A percentile compares a stretch with the other conserved stretches of the same genome.
These are phyloP conservation scores for Ophiostoma sp. DNA, from an alignment of 2,329 filamentous ascomycete species.

Conservation along the genomic window DNA sequence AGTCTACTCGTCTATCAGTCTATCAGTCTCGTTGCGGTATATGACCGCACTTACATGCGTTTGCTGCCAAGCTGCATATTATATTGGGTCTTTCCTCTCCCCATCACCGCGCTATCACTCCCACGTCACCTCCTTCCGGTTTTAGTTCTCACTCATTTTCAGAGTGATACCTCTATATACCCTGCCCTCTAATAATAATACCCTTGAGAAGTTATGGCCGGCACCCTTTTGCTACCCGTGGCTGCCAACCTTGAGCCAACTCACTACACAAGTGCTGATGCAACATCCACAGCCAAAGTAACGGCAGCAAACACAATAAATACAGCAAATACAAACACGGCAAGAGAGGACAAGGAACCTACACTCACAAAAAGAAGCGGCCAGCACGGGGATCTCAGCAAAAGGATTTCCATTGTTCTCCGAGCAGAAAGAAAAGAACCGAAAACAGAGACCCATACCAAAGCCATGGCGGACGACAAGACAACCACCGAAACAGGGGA, in stretches of 20 bases:
- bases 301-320: background rate
- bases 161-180: too few species aligned
- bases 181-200: background rate
- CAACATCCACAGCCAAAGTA: background rate
- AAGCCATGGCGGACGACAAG: background rate
- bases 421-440: background rate
- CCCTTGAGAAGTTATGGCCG: background rate
- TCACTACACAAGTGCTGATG: slow-evolving; percentile 8
- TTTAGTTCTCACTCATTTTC: background rate
- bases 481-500: background rate
- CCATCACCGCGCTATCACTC: background rate
- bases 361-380: background rate
- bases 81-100: background rate
- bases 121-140: background rate
- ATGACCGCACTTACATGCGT: slow-evolving; percentile 4
- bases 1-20: too few species aligned
- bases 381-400: background rate
- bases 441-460: background rate
- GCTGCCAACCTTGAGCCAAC: slow-evolving; percentile 10
- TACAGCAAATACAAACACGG: background rate
- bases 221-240: slow-evolving; percentile 8
- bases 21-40: background rate
- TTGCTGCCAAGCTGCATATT: background rate
- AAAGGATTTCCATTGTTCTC: background rate
- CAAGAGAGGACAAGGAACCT: background rate